These are phyloP conservation scores for Albatrellus sp. DNA, from an alignment of 1,284 basidiomycete genomes.

Conservation along the genomic window DNA sequence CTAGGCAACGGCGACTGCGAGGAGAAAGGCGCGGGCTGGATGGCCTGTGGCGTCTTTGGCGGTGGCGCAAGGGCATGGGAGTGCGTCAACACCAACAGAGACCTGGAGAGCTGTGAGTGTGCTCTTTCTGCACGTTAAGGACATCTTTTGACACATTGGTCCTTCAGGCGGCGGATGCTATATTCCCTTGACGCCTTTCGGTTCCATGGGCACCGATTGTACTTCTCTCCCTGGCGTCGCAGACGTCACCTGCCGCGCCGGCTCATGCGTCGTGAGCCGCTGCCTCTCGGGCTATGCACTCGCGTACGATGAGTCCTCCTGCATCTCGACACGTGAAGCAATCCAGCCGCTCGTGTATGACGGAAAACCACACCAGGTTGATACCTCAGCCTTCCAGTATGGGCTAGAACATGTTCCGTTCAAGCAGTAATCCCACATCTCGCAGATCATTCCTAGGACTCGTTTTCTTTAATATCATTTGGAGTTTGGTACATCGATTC, in stretches of 20 bases:
- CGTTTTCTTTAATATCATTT: no score
- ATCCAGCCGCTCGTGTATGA: background rate
- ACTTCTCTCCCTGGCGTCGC: conserved; percentile 33
- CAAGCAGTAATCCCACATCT: background rate
- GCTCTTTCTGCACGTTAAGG: background rate
- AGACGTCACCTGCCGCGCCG: conserved; percentile 33
- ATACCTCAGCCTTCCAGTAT: conserved; percentile 10
- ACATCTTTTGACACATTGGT: background rate
- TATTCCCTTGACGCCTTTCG: conserved; percentile 19
- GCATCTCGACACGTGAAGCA: conserved; percentile 4
- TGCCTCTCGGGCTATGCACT: conserved; percentile 31
- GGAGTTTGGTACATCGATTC: no score
- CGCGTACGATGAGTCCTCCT: conserved; percentile 14
- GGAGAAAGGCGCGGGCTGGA: conserved; percentile 15
- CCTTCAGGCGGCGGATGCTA: conserved; percentile 37
- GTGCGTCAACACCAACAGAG: conserved; percentile 31
- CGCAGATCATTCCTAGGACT: no score
- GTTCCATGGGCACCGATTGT: conserved; percentile 30
- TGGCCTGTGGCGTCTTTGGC: conserved; percentile 30
- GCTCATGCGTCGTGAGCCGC: conserved; percentile 31
- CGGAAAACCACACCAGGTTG: conserved; percentile 4
- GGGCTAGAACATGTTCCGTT: conserved; percentile 17
- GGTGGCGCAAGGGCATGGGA: conserved; percentile 26
- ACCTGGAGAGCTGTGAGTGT: conserved; percentile 40
- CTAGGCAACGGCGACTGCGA: conserved; percentile 11